Base-by-base conservation (phyloP, 352 stramenopile species). In the Pythium guiyangense region DNA sequence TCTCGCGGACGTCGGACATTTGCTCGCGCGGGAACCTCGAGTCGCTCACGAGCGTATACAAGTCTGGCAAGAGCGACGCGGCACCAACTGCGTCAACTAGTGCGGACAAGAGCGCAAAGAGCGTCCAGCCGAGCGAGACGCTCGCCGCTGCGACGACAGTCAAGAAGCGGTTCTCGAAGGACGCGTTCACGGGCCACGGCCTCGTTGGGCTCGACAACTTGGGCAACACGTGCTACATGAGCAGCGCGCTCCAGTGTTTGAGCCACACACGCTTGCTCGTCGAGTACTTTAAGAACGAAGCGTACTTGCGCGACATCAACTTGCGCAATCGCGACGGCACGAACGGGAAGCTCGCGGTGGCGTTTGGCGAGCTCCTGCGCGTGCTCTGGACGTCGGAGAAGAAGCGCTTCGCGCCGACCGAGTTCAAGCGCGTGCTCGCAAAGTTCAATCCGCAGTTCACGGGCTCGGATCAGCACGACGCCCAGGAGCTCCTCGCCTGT, bases 191-290 rank as follows among this genome's bases (percentile, higher is more conserved):
- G 52, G 83, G 83, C 2, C 63, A 84, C 45, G 85, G 85, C 1
- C 66, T 97, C 14, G 88, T 98, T 4, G 96, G 96, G 4, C 71
- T 98, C 3, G 79, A 94, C 57, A 98, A 98, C 62, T 68, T 99
- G 25, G 96, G 97, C 25, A 99, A 99, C 63, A 99, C 97, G 22
- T 99, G 97, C 66, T 99, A 98, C 65, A 97, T 99, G 79, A 99
- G 98, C 64, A 98, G 88, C 45, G 96, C 94, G 6, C 66, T 99
- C 1, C 97, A 99, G 74, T 99, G 97, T 57, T 79, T 99, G 27
- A 97, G 85, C 39, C 92, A 99, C 70, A 99, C 96, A 2, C 75
- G 85, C 12, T 65, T 98, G 53, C 70, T 99, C 1, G 79, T 96
- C 20, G 81, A 97, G 42, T 99, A 99, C 66, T 99, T 99, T 77